Conservation (phyloP, 306 rosid genomes). For the Psophocarpus tetragonolobus region DNA sequence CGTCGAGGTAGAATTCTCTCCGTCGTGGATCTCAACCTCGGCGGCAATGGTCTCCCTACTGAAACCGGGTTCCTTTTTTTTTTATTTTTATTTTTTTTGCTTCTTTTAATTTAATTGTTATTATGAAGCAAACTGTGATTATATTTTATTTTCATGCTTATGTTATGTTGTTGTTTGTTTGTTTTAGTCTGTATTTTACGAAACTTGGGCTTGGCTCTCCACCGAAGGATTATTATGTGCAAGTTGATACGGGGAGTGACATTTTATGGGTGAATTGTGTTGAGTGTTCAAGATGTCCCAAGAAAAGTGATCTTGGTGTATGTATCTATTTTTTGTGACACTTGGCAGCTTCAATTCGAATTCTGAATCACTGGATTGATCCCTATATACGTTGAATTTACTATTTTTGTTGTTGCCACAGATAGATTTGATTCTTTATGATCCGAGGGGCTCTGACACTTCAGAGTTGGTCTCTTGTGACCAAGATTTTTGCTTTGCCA, state of each 20-base stretch:
- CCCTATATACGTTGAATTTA: not conserved
- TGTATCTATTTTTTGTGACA: slow-evolving; percentile 31
- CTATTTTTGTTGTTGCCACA: slow-evolving; percentile 43
- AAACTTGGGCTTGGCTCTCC: slow-evolving; percentile 89
- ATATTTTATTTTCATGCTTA: slow-evolving; percentile 3
- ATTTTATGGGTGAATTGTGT: slow-evolving; percentile 86
- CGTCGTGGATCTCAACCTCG: slow-evolving; percentile 70
- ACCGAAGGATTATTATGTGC: slow-evolving; percentile 78
- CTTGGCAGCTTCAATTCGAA: not conserved
- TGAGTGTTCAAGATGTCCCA: slow-evolving; percentile 77
- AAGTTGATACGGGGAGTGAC: slow-evolving; percentile 99
- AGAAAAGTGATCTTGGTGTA: slow-evolving; percentile 73
- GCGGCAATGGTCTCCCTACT: slow-evolving; percentile 83
- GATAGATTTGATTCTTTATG: slow-evolving; percentile 73
- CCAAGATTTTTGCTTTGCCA: slow-evolving; percentile 66
- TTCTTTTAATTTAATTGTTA: not conserved
- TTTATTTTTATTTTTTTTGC: not conserved
- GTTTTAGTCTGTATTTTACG: slow-evolving; percentile 74
- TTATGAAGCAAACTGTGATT: not conserved
- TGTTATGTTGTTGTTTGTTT: slow-evolving; percentile 21
- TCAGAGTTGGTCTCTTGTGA: slow-evolving; percentile 65
- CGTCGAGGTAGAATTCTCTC: slow-evolving; percentile 82
- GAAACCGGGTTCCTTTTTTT: slow-evolving; percentile 56
- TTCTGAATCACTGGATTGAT: not conserved
- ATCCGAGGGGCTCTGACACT: slow-evolving; percentile 69